Percentiles rank a stretch among this genome's conserved stretches.
These are phyloP conservation scores for Tulasnella sp. DNA, from an alignment of 768 basidiomycete genomes.

Conservation along the genomic window DNA sequence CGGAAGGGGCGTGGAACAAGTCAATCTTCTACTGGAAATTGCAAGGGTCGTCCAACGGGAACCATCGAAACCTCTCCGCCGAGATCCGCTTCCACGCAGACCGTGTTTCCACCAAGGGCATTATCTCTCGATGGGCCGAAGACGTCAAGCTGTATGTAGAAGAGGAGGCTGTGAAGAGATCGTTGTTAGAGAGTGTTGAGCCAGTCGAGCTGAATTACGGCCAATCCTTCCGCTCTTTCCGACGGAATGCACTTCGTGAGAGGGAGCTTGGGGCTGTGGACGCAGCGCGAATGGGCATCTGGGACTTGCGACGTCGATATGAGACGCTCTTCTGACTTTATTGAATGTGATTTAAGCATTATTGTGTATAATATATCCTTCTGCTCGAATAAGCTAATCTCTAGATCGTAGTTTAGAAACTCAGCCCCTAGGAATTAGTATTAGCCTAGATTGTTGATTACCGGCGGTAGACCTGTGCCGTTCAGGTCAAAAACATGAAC, in stretches of 20 bases:
- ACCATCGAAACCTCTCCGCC: not conserved
- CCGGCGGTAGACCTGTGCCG: too few relatives aligned
- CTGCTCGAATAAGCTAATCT: too few relatives aligned
- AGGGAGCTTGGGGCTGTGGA: not conserved
- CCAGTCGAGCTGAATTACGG: not conserved
- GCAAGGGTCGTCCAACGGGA: not conserved
- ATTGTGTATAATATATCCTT: too few relatives aligned
- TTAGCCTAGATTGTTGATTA: too few relatives aligned
- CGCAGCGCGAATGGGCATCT: not conserved
- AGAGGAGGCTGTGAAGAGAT: not conserved
- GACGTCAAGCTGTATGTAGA: not conserved
- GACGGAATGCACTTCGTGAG: not conserved
- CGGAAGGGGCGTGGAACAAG: not conserved
- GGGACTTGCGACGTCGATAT: too few relatives aligned
- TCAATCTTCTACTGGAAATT: not conserved
- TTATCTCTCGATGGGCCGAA: not conserved
- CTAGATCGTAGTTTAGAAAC: too few relatives aligned
- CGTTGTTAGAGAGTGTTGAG: too few relatives aligned
- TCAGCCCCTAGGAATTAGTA: too few relatives aligned
- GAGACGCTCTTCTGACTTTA: too few relatives aligned
- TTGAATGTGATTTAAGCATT: too few relatives aligned
- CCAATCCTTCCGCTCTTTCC: not conserved
- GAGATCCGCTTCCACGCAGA: not conserved
- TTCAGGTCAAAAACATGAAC: too few relatives aligned
- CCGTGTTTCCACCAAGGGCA: not conserved